These are phyloP conservation scores for Ocimum tenuiflorum DNA, from an alignment of 257 asterid genomes.

Conservation along the genomic window DNA sequence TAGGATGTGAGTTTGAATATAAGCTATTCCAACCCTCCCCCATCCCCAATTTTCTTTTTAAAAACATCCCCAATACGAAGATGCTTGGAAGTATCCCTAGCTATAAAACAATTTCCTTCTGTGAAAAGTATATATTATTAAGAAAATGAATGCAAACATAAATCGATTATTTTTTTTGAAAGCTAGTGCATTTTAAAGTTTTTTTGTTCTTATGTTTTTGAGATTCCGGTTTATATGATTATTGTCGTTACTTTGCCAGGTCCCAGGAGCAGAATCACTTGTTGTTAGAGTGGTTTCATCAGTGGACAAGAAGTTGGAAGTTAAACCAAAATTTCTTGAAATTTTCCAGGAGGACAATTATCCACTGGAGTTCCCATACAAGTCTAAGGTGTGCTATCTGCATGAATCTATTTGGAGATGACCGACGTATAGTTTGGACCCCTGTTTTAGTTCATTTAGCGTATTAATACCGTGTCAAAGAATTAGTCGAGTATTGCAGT, in stretches of 20 bases:
- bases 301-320: conserved; percentile 95
- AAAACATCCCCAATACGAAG: no score
- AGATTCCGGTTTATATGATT: background rate
- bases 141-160: no score
- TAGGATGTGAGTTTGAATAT: no score
- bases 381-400: conserved; percentile 75
- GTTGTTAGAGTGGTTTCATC: conserved; percentile 97
- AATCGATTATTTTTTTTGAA: background rate
- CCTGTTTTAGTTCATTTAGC: conserved; percentile 8
- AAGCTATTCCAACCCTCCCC: no score
- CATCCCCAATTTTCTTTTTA: no score
- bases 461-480: background rate
- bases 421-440: background rate
- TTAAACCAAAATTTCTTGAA: conserved; percentile 85
- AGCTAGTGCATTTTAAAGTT: background rate
- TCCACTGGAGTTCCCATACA: conserved; percentile 77
- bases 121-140: no score
- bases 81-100: no score
- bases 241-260: conserved; percentile 38
- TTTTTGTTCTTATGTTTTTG: background rate
- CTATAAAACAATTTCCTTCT: no score
- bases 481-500: background rate
- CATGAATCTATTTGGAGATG: background rate
- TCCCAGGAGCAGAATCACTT: conserved; percentile 93
- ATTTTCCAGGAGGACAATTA: conserved; percentile 87